Evolutionary conservation across 1,284 basidiomycete genomes (phyloP), one percentile per base, ranked within the genome.

Genomic region (Ceratorhiza oryzae-sativae): DNA sequence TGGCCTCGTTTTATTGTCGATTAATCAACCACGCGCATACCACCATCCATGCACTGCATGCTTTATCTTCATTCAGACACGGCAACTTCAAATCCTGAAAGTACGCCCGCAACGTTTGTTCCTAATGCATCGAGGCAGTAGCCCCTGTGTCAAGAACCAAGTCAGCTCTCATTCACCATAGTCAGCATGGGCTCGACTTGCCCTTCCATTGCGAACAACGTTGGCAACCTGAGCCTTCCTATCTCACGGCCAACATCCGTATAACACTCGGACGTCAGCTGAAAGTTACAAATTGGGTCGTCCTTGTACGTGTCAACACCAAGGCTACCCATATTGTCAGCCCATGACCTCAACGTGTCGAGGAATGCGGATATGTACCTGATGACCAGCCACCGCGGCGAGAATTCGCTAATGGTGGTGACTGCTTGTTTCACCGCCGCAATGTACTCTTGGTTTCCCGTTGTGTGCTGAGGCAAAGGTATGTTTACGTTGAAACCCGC

Each of bases 161-260:
- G 45, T 56, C 36, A 58, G n/a, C 48, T n/a, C 39, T 27, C 12
- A 2, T 4, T 48, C 13, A 27, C 25, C 32, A 23, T 3, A 30
- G 15, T n/a, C n/a, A n/a, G n/a, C 36, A 39, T 36, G 30, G 18
- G 23, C 45, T 27, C 39, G 34, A 39, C 78, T 71, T 63, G 80
- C 81, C 82, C 79, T 76, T 83, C 81, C 79, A 82, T 78, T 8
- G 79, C 76, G 62, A 82, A 82, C 25, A 80, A 73, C 13, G 79
- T 80, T 10, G 76, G 78, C 51, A 76, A 75, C n/a, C 65, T 60
- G 0, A 79, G 20, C 18, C 59, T 55, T 13, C 76, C 75, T 15
- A 82, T 79, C n/a, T 77, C 59, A 34, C 46, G 55, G n/a, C 81
- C 80, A 23, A 82, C 80, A 25, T 73, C 71, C 12, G 71, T 48